Base-by-base conservation (phyloP, 2,329 filamentous ascomycete species). In the Sphaerulina vaccinii region DNA sequence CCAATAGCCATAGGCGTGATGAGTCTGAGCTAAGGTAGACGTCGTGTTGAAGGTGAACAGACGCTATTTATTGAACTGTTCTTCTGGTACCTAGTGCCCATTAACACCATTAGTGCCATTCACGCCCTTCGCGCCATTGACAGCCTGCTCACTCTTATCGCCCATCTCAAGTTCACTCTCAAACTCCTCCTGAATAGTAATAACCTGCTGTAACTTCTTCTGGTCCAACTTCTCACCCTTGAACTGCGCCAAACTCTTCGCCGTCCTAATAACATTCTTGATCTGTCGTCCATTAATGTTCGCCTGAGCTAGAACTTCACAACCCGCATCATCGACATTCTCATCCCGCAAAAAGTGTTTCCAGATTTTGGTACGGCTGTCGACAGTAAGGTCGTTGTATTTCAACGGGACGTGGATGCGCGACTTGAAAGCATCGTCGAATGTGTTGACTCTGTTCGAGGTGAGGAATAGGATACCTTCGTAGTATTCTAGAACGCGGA, bases 401-500 rank as follows among this genome's bases (percentile, higher is more conserved):
- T 64, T 61, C 16, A 66, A 56, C 3, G 63, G 64, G 1, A 70
- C 55, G 52, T 70, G 67, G 22, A 72, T 68, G 10, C 71, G 65
- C 13, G 65, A 68, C 37, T 69, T 62, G 57, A 73, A 70, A 5
- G 71, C 71, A 27, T 54, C 60, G 52, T 72, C 70, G 52, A 72
- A 68, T 1, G 62, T 63, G 19, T 52, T 54, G 23, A 70, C 56
- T 2, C 70, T 64, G 43, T 70, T 72, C 39, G 64, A 70, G 2
- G 69, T 72, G 1, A 73, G 62, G 39, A 73, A 63, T 19, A 72
- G 59, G 18, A 70, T 63, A 15, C 70, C 70, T 38, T 68, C 51
- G 56, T 67, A 71, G 54, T 71, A 72, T 55, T 73, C 68, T 8
- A 73, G 61, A 2, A 65, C 60, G 5, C 70, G 64, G 9, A 73